A percentile compares a stretch with the other conserved stretches of the same genome.
These are phyloP conservation scores for Guillardia theta DNA, from an alignment of 78 protist species.

Conservation along the genomic window DNA sequence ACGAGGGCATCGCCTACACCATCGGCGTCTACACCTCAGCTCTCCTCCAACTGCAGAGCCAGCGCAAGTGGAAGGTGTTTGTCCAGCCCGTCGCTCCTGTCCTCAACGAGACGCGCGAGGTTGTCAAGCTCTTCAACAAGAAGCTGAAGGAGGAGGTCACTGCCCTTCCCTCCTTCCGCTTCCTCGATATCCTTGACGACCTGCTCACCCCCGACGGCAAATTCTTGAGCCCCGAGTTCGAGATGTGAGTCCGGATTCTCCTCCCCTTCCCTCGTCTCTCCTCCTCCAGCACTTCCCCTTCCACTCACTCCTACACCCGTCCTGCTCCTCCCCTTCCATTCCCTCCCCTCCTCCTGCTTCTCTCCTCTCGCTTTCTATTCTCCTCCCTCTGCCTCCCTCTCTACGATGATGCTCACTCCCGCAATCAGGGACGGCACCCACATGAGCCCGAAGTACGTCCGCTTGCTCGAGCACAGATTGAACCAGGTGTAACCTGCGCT, in stretches of 20 bases:
- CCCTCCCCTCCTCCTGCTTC: no score
- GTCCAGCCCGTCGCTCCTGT: constrained; percentile 91
- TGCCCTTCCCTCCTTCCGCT: not conserved
- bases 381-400: no score
- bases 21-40: constrained; percentile 70
- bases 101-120: constrained; percentile 68
- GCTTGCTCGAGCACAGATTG: not conserved
- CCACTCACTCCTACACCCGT: no score
- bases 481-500: no score
- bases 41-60: not conserved
- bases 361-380: no score
- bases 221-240: not conserved
- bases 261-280: not conserved
- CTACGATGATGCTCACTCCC: no score
- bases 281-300: no score
- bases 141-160: not conserved
- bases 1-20: constrained; percentile 64
- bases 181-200: not conserved
- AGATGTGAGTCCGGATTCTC: not conserved
- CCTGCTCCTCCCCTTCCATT: no score
- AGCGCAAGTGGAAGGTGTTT: not conserved
- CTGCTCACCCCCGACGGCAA: constrained; percentile 70
- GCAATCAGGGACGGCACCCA: constrained; percentile 86
- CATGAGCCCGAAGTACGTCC: constrained; percentile 61
- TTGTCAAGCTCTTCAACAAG: not conserved